These are phyloP conservation scores for Gracilaria domingensis DNA, from an alignment of 23 red algal genomes.

Conservation along the genomic window DNA sequence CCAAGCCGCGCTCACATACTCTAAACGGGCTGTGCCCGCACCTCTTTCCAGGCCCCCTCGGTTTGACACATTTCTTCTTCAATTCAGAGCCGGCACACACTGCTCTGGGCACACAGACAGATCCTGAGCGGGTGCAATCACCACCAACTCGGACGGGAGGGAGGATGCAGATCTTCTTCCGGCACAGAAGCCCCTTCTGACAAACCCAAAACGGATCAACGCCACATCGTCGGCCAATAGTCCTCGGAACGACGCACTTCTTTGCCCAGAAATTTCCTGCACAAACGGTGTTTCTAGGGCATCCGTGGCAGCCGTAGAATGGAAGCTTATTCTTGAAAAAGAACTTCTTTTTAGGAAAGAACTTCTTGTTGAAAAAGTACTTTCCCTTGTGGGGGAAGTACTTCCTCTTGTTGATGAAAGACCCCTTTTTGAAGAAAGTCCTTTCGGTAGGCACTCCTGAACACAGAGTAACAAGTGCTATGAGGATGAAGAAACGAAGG, in stretches of 20 bases:
- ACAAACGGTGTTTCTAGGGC: conserved; percentile 28
- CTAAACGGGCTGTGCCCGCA: neutral
- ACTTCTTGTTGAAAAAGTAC: neutral
- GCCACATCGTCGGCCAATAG: neutral
- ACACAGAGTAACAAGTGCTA: neutral
- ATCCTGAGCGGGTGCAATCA: conserved; percentile 7
- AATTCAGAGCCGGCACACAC: conserved; percentile 19
- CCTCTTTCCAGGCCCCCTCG: neutral
- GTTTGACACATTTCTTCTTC: conserved; percentile 40
- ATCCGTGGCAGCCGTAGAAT: neutral
- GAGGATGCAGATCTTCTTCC: neutral
- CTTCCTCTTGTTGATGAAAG: neutral
- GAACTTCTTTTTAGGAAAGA: neutral
- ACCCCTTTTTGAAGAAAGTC: neutral
- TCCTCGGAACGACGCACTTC: conserved; percentile 47
- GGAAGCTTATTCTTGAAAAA: neutral
- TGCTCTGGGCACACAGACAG: conserved; percentile 18
- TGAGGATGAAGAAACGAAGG: neutral
- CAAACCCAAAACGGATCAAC: conserved; percentile 46
- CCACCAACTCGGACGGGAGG: conserved; percentile 1
- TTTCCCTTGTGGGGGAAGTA: neutral
- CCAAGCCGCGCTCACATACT: conserved; percentile 3
- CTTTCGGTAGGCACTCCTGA: neutral
- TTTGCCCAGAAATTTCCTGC: neutral
- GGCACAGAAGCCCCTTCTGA: conserved; percentile 18